Conservation (phyloP, 2,329 filamentous ascomycete genomes). For the Gnomoniopsis smithogilvyi region DNA sequence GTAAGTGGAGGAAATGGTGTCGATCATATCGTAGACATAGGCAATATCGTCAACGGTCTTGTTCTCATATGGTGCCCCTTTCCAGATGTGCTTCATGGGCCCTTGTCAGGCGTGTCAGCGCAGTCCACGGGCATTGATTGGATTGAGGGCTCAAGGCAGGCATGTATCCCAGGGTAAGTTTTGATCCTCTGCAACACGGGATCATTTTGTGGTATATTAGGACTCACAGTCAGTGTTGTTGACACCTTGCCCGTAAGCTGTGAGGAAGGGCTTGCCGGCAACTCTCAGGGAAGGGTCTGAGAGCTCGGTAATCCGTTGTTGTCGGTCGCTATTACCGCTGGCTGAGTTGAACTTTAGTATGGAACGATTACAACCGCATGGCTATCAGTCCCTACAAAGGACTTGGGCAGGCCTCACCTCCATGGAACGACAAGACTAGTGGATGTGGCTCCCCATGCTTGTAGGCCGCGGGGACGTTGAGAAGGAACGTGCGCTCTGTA, state of each 20-base stretch:
- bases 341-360: constrained; percentile 7
- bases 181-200: no score
- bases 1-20: constrained; percentile 21
- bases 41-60: constrained; percentile 24
- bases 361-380: not conserved
- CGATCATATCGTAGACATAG: constrained; percentile 24
- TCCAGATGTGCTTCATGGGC: constrained; percentile 24
- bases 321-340: constrained; percentile 22
- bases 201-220: no score
- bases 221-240: constrained; percentile 21
- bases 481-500: constrained; percentile 22
- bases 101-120: no score
- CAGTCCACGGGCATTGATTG: no score
- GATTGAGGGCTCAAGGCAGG: no score
- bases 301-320: constrained; percentile 24
- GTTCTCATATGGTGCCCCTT: constrained; percentile 25
- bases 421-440: constrained; percentile 24
- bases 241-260: constrained; percentile 23
- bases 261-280: constrained; percentile 23
- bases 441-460: constrained; percentile 18
- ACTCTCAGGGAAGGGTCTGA: constrained; percentile 23
- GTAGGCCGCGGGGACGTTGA: constrained; percentile 22
- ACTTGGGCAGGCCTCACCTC: no score
- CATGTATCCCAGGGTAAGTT: no score
- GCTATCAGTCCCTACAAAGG: no score